phyloP scores from a whole-genome alignment of 2,329 filamentous ascomycete species.

The Fusarium agapanthi region DNA sequence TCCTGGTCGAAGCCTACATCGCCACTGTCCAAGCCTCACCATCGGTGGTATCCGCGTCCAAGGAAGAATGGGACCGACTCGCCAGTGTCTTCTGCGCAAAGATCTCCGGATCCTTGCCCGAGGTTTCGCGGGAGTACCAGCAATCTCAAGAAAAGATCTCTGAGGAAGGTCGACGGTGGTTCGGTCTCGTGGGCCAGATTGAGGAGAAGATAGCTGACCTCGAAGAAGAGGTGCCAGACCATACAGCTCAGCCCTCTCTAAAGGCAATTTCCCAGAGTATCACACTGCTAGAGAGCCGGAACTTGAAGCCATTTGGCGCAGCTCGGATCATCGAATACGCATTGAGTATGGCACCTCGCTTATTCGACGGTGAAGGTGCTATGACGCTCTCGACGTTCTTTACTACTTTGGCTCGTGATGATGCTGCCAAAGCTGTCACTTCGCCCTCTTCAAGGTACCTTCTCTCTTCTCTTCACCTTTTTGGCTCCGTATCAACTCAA shows the following conservation, averaged over 20 bases:
- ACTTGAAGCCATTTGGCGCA: conserved; percentile 66
- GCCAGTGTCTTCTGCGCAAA: conserved; percentile 68
- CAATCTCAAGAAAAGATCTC: conserved; percentile 76
- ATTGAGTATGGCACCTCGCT: conserved; percentile 49
- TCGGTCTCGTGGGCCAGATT: conserved; percentile 63
- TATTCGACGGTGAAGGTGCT: conserved; percentile 50
- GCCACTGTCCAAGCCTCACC: conserved; percentile 53
- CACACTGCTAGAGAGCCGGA: conserved; percentile 57
- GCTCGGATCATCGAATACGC: conserved; percentile 56
- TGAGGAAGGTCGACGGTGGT: conserved; percentile 73
- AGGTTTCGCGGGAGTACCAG: conserved; percentile 80
- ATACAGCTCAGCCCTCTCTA: conserved; percentile 43
- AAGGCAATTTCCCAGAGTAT: conserved; percentile 48
- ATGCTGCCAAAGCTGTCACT: conserved; percentile 66
- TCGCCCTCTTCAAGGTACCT: conserved; percentile 76
- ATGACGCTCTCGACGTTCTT: conserved; percentile 55
- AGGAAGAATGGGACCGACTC: conserved; percentile 70
- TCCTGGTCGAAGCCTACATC: conserved; percentile 59
- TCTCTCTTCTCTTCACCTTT: conserved; percentile 69
- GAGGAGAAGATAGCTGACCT: conserved; percentile 45
- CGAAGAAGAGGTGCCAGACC: conserved; percentile 38
- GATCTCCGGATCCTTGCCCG: conserved; percentile 79
- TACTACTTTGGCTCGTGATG: conserved; percentile 59
- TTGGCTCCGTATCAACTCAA: conserved; percentile 54
- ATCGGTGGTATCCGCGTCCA: conserved; percentile 58